Base-by-base conservation (phyloP, 306 rosid species). In the Carpinus viminea region DNA sequence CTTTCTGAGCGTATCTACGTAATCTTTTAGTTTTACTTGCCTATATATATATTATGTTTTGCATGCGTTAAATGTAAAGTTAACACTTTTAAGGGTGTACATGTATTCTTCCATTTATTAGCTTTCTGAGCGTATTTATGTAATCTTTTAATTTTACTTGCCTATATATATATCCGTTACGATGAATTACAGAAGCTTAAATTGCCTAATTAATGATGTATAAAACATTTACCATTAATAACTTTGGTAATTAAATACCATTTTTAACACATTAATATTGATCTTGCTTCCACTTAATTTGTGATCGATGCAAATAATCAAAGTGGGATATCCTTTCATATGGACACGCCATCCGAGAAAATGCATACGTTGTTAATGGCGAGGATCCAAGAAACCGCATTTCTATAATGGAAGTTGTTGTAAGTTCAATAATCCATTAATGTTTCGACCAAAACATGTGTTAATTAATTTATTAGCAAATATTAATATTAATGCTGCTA, bases 241-340 rank as follows among this genome's bases (percentile, higher is more conserved):
- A 38, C 43, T 38, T 38, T 38, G 43, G 43, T 38, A 38, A 24
- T 24, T 24, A 24, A 38, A 21, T 57, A 57, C 64, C 64, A 69
- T 18, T 51, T 69, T 5, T 15, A 4, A 8, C 41, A 51, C 34
- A 48, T 46, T 38, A 38, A 38, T 38, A 38, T 38, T 38, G 74
- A 28, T 47, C 54, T 48, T 70, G 41, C 12, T 38, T 38, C 11
- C 16, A 41, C 16, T 57, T 31, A 16, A 1, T 52, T 65, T 72
- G 55, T 2, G 51, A 48, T 36, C 38, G 4, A 41, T 77, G 31
- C 75, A 43, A 36, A 74, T 17, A 50, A 21, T 56, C 45, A 41
- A 41, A 90, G 92, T 90, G 92, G 95, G 95, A 90, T 72, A 0
- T 72, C 56, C 90, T 85, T 34, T 84, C 88, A 15, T 70, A 18